phyloP scores from a whole-genome alignment of 148 eudicot species.

The Vaccinium corymbosum region DNA sequence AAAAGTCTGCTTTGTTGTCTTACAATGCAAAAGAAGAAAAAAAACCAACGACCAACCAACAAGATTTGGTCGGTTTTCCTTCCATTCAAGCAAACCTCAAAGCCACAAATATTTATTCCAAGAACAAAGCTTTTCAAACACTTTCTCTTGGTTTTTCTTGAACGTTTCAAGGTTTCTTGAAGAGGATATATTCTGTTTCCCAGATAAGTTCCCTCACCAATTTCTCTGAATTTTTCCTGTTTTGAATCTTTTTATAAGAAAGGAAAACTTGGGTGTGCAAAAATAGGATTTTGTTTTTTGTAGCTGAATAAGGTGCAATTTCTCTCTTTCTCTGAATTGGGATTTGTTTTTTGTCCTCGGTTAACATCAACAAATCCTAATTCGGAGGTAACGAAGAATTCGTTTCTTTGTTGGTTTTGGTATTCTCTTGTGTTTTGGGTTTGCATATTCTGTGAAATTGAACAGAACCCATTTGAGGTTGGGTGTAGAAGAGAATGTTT shows the following conservation, averaged over 20 bases:
- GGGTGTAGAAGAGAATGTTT: background rate
- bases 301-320: constrained; percentile 12
- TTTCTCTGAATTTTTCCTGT: background rate
- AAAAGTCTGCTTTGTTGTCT: background rate
- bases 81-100: constrained; percentile 9
- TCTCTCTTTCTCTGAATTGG: constrained; percentile 22
- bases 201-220: constrained; percentile 6
- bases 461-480: background rate
- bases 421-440: constrained; percentile 5
- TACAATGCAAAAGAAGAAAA: background rate
- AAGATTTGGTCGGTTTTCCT: constrained; percentile 13
- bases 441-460: background rate
- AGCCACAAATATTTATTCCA: background rate
- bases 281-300: background rate
- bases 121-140: background rate
- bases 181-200: background rate
- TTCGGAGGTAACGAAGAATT: constrained; percentile 14
- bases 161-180: background rate
- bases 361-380: constrained; percentile 11
- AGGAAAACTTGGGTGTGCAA: background rate
- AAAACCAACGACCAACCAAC: background rate
- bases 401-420: constrained; percentile 9
- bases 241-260: background rate
- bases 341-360: constrained; percentile 15
- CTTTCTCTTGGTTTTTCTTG: background rate